A percentile compares a stretch with the other conserved stretches of the same genome.
Evolutionary conservation across 140 eudicot genomes (phyloP).

Genomic region (Flaveria floridana): DNA sequence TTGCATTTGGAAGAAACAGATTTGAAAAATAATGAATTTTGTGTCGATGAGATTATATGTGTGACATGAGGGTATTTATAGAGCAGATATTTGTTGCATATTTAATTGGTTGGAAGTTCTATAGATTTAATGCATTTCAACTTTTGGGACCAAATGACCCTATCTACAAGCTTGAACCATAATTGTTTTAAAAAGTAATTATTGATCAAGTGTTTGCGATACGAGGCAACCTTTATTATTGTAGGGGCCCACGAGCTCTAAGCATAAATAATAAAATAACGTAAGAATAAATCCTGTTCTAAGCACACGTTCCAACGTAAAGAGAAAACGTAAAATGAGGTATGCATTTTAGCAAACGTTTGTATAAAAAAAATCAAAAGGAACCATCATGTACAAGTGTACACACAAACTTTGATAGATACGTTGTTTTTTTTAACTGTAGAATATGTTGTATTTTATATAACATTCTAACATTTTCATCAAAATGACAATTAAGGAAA

Average conservation of each 20-base stretch:
- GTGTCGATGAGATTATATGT: background rate
- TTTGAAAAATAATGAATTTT: background rate
- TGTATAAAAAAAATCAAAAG: too few species aligned
- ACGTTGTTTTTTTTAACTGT: too few species aligned
- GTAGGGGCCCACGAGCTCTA: background rate
- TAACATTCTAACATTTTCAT: background rate
- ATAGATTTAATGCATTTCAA: slow-evolving; percentile 6
- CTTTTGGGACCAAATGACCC: background rate
- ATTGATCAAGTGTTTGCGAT: background rate
- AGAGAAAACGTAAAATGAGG: background rate
- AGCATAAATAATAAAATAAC: background rate
- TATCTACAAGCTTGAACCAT: too few species aligned
- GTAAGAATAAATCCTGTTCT: background rate
- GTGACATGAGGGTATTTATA: slow-evolving; percentile 19
- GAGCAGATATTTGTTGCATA: background rate
- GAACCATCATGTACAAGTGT: background rate
- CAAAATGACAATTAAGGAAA: background rate
- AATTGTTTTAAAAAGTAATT: too few species aligned
- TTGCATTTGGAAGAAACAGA: background rate
- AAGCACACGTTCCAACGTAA: too few species aligned
- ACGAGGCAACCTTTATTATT: background rate
- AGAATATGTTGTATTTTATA: too few species aligned
- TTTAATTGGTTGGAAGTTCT: slow-evolving; percentile 10
- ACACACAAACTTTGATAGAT: background rate
- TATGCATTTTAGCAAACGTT: background rate